These are phyloP conservation scores for Colletotrichum acutatum DNA, from an alignment of 2,329 filamentous ascomycete species.

Conservation along the genomic window DNA sequence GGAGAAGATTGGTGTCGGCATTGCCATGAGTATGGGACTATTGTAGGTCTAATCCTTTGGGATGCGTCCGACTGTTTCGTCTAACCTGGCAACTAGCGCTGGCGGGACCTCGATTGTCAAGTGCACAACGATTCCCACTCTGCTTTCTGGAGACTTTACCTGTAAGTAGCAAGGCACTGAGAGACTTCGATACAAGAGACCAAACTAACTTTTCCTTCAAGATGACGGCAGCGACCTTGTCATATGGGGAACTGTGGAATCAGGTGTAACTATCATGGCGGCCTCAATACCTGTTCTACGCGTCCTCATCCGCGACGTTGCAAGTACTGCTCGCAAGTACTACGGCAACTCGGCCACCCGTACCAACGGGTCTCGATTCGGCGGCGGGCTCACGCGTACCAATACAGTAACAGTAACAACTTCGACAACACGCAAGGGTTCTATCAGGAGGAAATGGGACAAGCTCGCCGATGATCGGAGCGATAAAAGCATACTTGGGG, in stretches of 20 bases:
- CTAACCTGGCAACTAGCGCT: slow-evolving; percentile 26
- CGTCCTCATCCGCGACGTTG: slow-evolving; percentile 32
- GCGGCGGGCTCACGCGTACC: neutral
- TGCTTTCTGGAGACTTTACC: slow-evolving; percentile 26
- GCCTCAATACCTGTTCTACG: slow-evolving; percentile 35
- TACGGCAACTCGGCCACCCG: slow-evolving; percentile 13
- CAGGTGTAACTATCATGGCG: slow-evolving; percentile 24
- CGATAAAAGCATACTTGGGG: slow-evolving; percentile 30
- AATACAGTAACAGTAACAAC: slow-evolving; percentile 24
- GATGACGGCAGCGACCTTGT: slow-evolving; percentile 22
- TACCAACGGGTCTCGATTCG: slow-evolving; percentile 2
- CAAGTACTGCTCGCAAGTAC: slow-evolving; percentile 10
- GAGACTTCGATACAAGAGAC: slow-evolving; percentile 40
- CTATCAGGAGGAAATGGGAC: slow-evolving; percentile 16
- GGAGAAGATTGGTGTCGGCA: slow-evolving; percentile 32
- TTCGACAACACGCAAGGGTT: slow-evolving; percentile 9
- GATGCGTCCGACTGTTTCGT: too few species aligned
- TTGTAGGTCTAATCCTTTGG: slow-evolving; percentile 14
- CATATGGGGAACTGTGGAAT: slow-evolving; percentile 23
- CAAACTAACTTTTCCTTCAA: slow-evolving; percentile 34
- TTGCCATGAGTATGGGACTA: slow-evolving; percentile 35
- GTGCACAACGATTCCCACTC: slow-evolving; percentile 24
- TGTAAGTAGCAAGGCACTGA: slow-evolving; percentile 26
- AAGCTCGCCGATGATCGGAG: slow-evolving; percentile 32
- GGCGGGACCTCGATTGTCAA: slow-evolving; percentile 36